phyloP scores from a whole-genome alignment of 129 eudicot species.

The Erigeron canadensis region DNA sequence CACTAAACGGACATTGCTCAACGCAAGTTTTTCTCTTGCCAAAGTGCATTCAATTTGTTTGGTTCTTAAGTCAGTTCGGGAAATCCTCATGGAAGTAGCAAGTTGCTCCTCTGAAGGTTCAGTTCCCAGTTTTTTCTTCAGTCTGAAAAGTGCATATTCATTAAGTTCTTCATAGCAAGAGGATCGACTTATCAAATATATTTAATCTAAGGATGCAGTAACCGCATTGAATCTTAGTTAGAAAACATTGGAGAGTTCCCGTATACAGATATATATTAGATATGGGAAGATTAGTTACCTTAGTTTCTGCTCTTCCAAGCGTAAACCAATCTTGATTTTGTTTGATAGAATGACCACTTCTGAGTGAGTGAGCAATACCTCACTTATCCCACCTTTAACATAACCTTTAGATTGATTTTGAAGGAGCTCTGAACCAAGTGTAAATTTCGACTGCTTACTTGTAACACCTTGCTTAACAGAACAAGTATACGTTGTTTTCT shows the following conservation, averaged over 20 bases:
- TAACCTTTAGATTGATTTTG: conserved; percentile 54
- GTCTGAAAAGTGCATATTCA: conserved; percentile 38
- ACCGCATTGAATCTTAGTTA: background rate
- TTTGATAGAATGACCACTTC: conserved; percentile 68
- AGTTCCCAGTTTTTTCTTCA: conserved; percentile 60
- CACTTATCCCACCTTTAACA: conserved; percentile 54
- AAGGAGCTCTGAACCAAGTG: conserved; percentile 52
- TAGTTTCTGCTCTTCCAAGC: conserved; percentile 58
- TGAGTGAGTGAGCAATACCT: conserved; percentile 57
- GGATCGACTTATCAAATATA: background rate
- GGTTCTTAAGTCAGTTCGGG: conserved; percentile 49
- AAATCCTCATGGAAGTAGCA: conserved; percentile 57
- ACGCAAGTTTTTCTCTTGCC: conserved; percentile 76
- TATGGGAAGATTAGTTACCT: conserved; percentile 38
- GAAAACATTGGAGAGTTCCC: background rate
- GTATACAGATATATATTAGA: background rate
- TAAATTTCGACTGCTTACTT: conserved; percentile 24
- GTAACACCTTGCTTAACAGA: conserved; percentile 16
- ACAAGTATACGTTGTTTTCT: conserved; percentile 26
- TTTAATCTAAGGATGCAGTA: background rate
- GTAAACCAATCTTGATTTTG: conserved; percentile 53
- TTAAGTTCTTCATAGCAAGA: background rate
- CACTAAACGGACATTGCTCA: conserved; percentile 89
- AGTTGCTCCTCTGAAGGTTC: conserved; percentile 87
- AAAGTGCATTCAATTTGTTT: conserved; percentile 60